Evolutionary conservation across 1,284 basidiomycete species (phyloP).

Genomic region (Inonotus obliquus): DNA sequence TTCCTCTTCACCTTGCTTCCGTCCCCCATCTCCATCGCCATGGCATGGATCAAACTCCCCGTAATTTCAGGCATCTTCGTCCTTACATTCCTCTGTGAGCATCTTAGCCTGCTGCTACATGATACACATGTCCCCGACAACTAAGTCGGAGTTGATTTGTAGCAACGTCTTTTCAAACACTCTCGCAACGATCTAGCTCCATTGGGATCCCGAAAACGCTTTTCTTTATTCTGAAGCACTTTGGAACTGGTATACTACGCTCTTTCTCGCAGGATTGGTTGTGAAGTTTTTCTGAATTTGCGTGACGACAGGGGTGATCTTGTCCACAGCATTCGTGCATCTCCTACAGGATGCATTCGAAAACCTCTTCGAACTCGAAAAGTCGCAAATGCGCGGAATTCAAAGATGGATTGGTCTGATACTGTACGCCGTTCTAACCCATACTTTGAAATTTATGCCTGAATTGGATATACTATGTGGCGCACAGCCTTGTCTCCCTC

Average conservation of each 20-base stretch:
- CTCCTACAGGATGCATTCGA: conserved; percentile 71
- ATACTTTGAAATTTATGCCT: neutral
- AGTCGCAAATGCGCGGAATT: conserved; percentile 40
- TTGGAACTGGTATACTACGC: conserved; percentile 57
- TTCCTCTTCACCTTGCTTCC: neutral
- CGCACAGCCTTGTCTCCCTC: conserved; percentile 52
- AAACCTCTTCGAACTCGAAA: conserved; percentile 43
- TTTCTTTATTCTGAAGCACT: conserved; percentile 79
- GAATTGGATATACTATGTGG: neutral
- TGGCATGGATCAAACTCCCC: conserved; percentile 16
- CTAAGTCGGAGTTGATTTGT: neutral
- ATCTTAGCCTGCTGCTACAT: neutral
- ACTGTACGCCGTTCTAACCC: conserved; percentile 44
- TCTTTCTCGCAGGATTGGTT: neutral
- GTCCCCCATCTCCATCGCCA: neutral
- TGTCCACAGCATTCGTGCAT: conserved; percentile 77
- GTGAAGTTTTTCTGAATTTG: neutral
- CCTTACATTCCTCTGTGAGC: conserved; percentile 38
- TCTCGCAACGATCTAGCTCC: conserved; percentile 49
- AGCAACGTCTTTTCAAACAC: conserved; percentile 67
- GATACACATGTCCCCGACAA: neutral
- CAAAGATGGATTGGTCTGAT: conserved; percentile 61
- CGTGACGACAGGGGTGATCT: conserved; percentile 53
- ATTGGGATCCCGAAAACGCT: conserved; percentile 58
- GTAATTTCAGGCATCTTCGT: conserved; percentile 39